A percentile compares a stretch with the other conserved stretches of the same genome.
Conservation (phyloP, 2,329 filamentous ascomycete genomes). For the Aureobasidium uvarum region DNA sequence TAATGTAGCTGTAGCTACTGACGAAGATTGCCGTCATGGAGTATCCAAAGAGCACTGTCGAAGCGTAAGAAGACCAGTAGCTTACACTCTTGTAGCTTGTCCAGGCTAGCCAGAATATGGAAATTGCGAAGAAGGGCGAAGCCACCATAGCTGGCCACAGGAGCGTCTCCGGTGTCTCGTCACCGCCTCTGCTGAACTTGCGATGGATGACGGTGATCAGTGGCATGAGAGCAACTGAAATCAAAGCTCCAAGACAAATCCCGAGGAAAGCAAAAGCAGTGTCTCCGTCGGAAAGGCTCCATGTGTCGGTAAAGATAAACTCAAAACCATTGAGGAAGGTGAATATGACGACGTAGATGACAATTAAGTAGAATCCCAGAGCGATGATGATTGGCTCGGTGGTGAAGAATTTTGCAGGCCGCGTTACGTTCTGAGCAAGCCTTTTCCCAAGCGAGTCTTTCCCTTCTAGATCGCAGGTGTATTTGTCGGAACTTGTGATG, state of each 20-base stretch:
- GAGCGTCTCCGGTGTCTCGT: conserved; percentile 36
- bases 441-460: conserved; percentile 29
- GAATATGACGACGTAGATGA: conserved; percentile 54
- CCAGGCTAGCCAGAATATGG: conserved; percentile 54
- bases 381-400: conserved; percentile 47
- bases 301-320: conserved; percentile 48
- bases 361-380: conserved; percentile 50
- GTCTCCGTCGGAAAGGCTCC: conserved; percentile 43
- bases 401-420: conserved; percentile 38
- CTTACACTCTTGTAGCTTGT: conserved; percentile 43
- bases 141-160: conserved; percentile 47
- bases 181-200: conserved; percentile 25
- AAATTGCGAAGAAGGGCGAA: conserved; percentile 43
- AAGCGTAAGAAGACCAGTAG: conserved; percentile 48
- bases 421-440: conserved; percentile 27
- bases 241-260: conserved; percentile 45
- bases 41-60: conserved; percentile 46
- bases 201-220: conserved; percentile 33
- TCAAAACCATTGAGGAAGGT: conserved; percentile 53
- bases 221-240: conserved; percentile 39
- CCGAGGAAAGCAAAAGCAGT: conserved; percentile 46
- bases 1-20: conserved; percentile 37
- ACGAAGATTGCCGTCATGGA: conserved; percentile 48
- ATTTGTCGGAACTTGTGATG: conserved; percentile 42
- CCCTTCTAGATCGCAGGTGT: conserved; percentile 44